Conservation (phyloP, 805 yeast species). For the Ogataea pilisensis region DNA sequence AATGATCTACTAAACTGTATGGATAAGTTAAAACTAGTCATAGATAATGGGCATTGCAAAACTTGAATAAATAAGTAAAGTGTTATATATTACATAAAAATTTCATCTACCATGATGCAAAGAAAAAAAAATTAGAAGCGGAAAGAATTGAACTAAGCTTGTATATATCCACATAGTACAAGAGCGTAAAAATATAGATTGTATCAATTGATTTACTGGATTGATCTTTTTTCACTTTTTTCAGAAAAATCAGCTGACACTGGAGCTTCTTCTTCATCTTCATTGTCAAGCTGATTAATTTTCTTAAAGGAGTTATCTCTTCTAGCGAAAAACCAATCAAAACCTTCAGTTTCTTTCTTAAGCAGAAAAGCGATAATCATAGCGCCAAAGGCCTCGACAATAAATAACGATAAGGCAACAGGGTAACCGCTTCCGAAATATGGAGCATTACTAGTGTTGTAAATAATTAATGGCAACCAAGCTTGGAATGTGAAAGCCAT, state of each 20-base stretch:
- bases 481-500: slow-evolving; percentile 31
- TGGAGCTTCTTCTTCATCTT: slow-evolving; percentile 2
- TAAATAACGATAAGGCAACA: slow-evolving; percentile 13
- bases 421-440: slow-evolving; percentile 31
- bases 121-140: too few relatives aligned
- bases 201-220: too few relatives aligned
- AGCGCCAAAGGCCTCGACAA: slow-evolving; percentile 14
- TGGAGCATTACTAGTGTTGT: slow-evolving; percentile 34
- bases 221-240: neutral
- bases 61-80: too few relatives aligned
- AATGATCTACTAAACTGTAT: too few relatives aligned
- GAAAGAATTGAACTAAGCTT: too few relatives aligned
- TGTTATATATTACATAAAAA: too few relatives aligned
- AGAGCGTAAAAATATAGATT: too few relatives aligned
- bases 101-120: too few relatives aligned
- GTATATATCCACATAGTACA: too few relatives aligned
- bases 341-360: slow-evolving; percentile 7
- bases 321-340: slow-evolving; percentile 11
- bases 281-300: neutral
- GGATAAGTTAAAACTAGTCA: too few relatives aligned
- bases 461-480: slow-evolving; percentile 32
- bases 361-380: slow-evolving; percentile 12
- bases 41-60: too few relatives aligned
- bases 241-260: neutral
- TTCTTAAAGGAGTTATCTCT: slow-evolving; percentile 12